Conservation (phyloP, 176 grass and related monocot species). For the Eragrostis nindensis region DNA sequence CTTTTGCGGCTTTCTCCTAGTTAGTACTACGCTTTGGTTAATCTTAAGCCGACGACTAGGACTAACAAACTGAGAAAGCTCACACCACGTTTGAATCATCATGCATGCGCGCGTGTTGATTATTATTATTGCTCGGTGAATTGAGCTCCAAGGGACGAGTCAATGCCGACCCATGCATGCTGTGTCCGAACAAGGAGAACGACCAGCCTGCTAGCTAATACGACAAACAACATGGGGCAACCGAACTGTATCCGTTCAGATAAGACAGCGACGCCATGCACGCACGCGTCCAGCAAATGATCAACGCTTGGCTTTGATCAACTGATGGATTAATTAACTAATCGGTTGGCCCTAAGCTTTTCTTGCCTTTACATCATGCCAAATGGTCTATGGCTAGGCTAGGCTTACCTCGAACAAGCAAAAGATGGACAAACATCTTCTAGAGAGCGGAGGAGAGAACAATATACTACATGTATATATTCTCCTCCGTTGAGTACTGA, state of each 20-base stretch:
- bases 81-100: neutral
- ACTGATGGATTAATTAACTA: neutral
- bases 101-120: neutral
- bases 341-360: neutral
- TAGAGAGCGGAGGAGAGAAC: neutral
- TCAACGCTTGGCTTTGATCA: neutral
- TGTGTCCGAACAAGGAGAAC: neutral
- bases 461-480: neutral
- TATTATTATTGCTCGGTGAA: no score
- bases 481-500: neutral
- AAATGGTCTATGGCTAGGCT: neutral
- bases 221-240: neutral
- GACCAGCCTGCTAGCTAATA: neutral
- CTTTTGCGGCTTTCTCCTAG: neutral
- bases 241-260: neutral
- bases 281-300: neutral
- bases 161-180: neutral
- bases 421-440: neutral
- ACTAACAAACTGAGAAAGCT: no score
- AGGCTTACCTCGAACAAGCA: neutral
- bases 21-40: neutral
- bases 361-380: neutral
- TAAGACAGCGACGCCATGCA: constrained; percentile 32
- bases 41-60: neutral
- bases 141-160: neutral